Base-by-base conservation (phyloP, 2,329 filamentous ascomycete species). In the Fusarium napiforme region DNA sequence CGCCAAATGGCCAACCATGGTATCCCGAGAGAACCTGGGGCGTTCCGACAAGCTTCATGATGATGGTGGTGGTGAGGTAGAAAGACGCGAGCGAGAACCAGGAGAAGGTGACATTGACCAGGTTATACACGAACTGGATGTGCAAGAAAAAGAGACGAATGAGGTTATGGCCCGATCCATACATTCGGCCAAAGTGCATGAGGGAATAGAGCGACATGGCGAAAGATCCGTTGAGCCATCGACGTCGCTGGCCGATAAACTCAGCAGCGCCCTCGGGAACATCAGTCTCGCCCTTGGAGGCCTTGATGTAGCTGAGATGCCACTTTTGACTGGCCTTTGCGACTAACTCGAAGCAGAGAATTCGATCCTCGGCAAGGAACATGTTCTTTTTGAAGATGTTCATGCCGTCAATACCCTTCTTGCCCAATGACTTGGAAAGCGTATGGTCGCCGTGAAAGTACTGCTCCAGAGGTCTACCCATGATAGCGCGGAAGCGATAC, bases 331-430 rank as follows among this genome's bases (percentile, higher is more conserved):
- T 75, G 5, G 75, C 71, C 46, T 77, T 77, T 10, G 75, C 75
- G 23, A 77, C 75, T 9, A 77, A 61, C 49, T 77, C 75, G 57
- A 77, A 77, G 63, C 75, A 77, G 4, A 77, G 75, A 43, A 77
- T 77, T 39, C 75, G 64, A 30, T 77, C 75, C 56, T 77, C 75
- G 50, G 75, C 75, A 47, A 77, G 57, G 39, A 77, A 77, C 75
- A 77, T 77, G 64, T 77, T 77, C 73, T 77, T 77, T 64, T 77
- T 77, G 71, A 77, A 77, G 49, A 77, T 77, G 9, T 77, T 77
- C 75, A 77, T 77, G 15, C 75, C 75, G 37, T 77, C 75, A 18
- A 77, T 77, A 28, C 75, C 75, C 68, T 77, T 77, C 63, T 77
- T 77, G 55, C 75, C 75, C 10, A 77, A 47, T 5, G 72, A 56